Evolutionary conservation across 306 rosid genomes (phyloP).

Genomic region (Castanea mollissima): DNA sequence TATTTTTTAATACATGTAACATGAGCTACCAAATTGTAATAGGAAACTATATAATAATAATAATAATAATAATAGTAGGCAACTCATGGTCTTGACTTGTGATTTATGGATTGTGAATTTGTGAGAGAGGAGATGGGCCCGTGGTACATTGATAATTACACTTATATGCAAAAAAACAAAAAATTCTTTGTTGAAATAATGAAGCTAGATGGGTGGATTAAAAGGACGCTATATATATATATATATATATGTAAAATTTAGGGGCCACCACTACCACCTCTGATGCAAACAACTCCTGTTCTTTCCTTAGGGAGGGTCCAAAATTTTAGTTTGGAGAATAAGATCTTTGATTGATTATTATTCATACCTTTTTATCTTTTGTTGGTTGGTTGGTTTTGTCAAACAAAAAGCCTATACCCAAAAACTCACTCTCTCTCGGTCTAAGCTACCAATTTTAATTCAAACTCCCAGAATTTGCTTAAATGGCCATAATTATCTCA

Average conservation of each 20-base stretch:
- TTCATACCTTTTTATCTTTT: conserved; percentile 25
- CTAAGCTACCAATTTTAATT: no score
- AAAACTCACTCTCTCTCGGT: no score
- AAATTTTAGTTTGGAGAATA: conserved; percentile 25
- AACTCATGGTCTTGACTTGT: background rate
- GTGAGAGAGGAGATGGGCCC: conserved; percentile 1
- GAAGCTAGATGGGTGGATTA: background rate
- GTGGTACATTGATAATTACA: background rate
- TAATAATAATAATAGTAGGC: background rate
- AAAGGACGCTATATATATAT: background rate
- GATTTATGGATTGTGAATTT: background rate
- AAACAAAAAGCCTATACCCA: conserved; percentile 2
- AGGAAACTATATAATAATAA: no score
- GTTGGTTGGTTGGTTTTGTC: conserved; percentile 35
- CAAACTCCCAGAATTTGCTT: no score
- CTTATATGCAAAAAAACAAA: background rate
- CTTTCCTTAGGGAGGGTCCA: conserved; percentile 34
- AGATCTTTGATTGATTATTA: conserved; percentile 26
- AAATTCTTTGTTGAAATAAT: background rate
- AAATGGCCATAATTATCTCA: no score
- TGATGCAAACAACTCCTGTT: conserved; percentile 5
- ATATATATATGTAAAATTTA: background rate
- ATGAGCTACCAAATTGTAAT: background rate
- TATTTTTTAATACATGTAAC: background rate
- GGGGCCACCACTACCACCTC: conserved; percentile 38